Evolutionary conservation across 1,284 basidiomycete species (phyloP), one percentile per base, ranked within the genome.

Genomic region (Leccinum colubrinum): DNA sequence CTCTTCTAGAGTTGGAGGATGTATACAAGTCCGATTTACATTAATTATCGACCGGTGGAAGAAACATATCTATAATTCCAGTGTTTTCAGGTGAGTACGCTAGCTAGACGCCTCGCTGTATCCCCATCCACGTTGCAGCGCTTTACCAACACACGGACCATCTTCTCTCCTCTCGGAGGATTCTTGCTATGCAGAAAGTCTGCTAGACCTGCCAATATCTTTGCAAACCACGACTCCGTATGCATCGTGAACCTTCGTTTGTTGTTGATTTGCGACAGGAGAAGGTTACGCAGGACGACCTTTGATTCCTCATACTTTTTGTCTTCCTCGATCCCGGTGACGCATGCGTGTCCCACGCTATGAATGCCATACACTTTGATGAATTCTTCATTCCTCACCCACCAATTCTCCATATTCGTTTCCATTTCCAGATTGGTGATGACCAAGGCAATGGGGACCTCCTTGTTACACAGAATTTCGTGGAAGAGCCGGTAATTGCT

Each of bases 371-470:
- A 67, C 22, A n/a, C 51, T 17, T 68, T 62, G 62, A 80, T 78
- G 22, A 62, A 60, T 1, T 41, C 48, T 17, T 69, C 63, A 62
- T 81, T 79, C 63, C 71, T 68, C 12, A 2, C 12, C 77, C 77
- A 80, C 78, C 79, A 80, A 27, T 66, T 59, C 41, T 79, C 78
- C 78, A 79, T 78, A 27, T 55, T 61, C 1, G 27, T 17, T 46
- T 79, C 78, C 4, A 69, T 62, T 65, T 79, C 79, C 46, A 79
- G 60, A n/a, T 77, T 72, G 20, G 79, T 80, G 52, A 79, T 62
- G 30, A 77, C 71, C 11, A 79, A 54, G 1, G 77, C 76, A 25
- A 78, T 70, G 7, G 79, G 79, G 22, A 80, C 76, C 7, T 70
- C 64, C 30, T 65, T 67, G 55, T 72, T 66, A 57, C 77, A 79